phyloP scores from a whole-genome alignment of 2,329 filamentous ascomycete species.

The Diaporthe helianthi region DNA sequence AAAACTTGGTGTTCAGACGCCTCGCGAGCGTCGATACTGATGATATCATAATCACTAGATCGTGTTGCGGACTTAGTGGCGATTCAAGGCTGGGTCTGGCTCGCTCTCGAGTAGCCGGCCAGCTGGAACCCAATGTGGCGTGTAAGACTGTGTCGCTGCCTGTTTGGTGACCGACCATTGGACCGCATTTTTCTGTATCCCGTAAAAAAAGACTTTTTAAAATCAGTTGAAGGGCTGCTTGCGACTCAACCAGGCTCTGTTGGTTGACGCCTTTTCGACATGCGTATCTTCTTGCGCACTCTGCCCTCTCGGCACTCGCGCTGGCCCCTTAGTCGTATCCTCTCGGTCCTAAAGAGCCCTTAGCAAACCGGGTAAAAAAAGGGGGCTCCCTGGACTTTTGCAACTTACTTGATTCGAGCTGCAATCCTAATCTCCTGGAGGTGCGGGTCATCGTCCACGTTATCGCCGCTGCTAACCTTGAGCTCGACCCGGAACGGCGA shows the following conservation, averaged over 20 bases:
- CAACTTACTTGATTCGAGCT: conserved; percentile 25
- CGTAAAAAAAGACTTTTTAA: neutral
- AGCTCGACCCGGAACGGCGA: conserved; percentile 1
- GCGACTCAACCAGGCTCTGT: neutral
- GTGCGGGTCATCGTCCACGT: neutral
- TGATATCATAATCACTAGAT: neutral
- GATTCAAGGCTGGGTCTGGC: neutral
- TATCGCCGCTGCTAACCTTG: conserved; percentile 1
- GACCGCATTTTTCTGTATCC: neutral
- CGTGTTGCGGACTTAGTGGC: neutral
- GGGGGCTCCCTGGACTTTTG: too few species aligned
- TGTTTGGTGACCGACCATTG: neutral
- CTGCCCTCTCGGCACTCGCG: conserved; percentile 21
- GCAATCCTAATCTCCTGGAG: conserved; percentile 18
- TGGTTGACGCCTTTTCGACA: conserved; percentile 10
- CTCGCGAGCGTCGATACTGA: neutral
- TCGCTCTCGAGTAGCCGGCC: neutral
- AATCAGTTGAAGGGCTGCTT: neutral
- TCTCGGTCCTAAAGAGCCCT: neutral
- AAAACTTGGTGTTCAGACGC: neutral
- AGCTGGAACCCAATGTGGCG: neutral
- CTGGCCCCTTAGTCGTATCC: neutral
- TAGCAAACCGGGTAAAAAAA: neutral
- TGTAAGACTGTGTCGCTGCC: neutral
- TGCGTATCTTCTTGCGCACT: conserved; percentile 24